Base-by-base conservation (phyloP, 208 protist species). In the Trypanosoma scelopori region DNA sequence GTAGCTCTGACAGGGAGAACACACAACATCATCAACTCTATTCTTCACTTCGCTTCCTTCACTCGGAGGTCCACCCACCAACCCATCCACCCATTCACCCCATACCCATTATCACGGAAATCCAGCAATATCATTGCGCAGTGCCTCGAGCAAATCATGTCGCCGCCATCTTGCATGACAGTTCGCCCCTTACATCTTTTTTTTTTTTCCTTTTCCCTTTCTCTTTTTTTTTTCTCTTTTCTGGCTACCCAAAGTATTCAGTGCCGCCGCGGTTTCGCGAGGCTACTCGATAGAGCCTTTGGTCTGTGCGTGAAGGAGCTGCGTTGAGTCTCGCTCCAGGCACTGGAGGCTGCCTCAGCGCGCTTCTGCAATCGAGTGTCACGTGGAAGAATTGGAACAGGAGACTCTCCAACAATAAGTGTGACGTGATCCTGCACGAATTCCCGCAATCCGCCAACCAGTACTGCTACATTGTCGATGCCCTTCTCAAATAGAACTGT, bases 401-500 rank as follows among this genome's bases (percentile, higher is more conserved):
- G 86, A 0, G 67, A 68, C 35, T 70, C 68, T 0, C 87, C 91
- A 2, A 78, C 78, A 23, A 97, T 65, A 13, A 75, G 73, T 6
- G 39, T 22, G n/a, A 39, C 63, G 53, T 85, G 89, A 60, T 97
- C 84, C 70, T 93, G 87, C 55, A 86, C 84, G 65, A 95, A 93
- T 55, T 97, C 89, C 3, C 78, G 67, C 56, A 95, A 52, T 0
- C 92, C 92, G 12, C 92, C 92, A 5, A 84, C 78, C 12, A 97
- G 59, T 37, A 95, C 78, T 46, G 59, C 82, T 15, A 95, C 58
- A 56, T 97, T 97, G 53, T 97, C 92, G 37, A 97, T 74, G 5
- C 89, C 92, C 45, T 93, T 94, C 68, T 97, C 75, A 62, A 83
- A 92, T 25, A 97, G 62, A 16, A 77, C 65, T 43, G 82, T 91